These are phyloP conservation scores for Fusarium sp. DNA, from an alignment of 2,329 filamentous ascomycete species.

Conservation along the genomic window DNA sequence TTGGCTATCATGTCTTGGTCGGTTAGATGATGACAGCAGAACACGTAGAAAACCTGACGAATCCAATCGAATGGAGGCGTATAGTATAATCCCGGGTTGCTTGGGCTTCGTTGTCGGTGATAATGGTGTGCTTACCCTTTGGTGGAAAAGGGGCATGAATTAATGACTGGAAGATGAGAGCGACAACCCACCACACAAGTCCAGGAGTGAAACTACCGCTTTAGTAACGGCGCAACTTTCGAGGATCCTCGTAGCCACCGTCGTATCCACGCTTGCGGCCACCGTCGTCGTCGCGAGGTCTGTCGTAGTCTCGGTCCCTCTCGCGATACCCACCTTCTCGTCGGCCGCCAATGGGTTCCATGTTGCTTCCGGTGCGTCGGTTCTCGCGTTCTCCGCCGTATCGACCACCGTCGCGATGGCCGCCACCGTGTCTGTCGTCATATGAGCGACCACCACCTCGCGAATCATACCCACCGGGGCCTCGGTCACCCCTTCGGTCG, in stretches of 20 bases:
- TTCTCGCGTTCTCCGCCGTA: conserved; percentile 57
- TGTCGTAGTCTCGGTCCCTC: conserved; percentile 64
- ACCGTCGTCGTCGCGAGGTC: conserved; percentile 66
- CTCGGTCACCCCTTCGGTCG: conserved; percentile 54
- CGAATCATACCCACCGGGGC: conserved; percentile 70
- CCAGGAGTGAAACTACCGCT: conserved; percentile 2
- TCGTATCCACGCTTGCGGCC: conserved; percentile 78
- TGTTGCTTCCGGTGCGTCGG: conserved; percentile 78
- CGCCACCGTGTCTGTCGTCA: conserved; percentile 65
- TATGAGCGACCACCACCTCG: conserved; percentile 66
- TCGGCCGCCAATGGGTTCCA: conserved; percentile 82
- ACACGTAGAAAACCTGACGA: neutral
- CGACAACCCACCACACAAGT: conserved; percentile 42
- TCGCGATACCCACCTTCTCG: conserved; percentile 68
- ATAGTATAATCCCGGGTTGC: neutral
- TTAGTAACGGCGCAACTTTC: conserved; percentile 73
- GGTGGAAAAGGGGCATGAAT: conserved; percentile 33
- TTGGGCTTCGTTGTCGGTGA: conserved; percentile 15
- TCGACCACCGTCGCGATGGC: conserved; percentile 59
- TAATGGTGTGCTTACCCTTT: conserved; percentile 37
- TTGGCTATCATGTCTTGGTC: conserved; percentile 5
- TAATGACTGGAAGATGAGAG: conserved; percentile 32
- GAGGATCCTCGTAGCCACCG: conserved; percentile 81
- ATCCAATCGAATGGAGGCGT: neutral
- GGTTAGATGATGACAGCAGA: conserved; percentile 14